Conservation (phyloP, 2,329 filamentous ascomycete genomes). For the Myriosclerotinia duriaeana region DNA sequence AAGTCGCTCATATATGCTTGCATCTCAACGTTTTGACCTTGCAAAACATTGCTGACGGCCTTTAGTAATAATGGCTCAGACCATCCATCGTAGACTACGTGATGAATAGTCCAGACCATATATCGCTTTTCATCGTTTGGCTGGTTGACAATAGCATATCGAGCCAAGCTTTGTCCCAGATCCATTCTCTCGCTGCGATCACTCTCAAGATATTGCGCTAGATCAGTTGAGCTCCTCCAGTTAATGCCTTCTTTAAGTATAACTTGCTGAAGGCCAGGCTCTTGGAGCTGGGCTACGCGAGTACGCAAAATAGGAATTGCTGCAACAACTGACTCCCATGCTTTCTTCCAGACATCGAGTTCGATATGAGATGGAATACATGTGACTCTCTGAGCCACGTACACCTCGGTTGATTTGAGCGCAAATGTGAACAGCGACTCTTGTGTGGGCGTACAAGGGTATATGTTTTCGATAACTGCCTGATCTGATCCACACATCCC, state of each 20-base stretch:
- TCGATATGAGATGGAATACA: constrained; percentile 33
- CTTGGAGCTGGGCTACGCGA: constrained; percentile 39
- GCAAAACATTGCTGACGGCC: constrained; percentile 34
- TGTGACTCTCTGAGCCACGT: constrained; percentile 14
- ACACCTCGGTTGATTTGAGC: constrained; percentile 16
- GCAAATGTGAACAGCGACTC: constrained; percentile 38
- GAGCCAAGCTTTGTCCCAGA: constrained; percentile 33
- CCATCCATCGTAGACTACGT: constrained; percentile 59
- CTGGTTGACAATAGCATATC: constrained; percentile 32
- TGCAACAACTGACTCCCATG: constrained; percentile 39
- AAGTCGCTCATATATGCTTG: constrained; percentile 48
- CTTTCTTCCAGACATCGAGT: constrained; percentile 34
- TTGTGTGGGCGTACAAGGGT: constrained; percentile 44
- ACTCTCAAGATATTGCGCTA: constrained; percentile 32
- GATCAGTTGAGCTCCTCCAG: constrained; percentile 31
- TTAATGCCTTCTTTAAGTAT: constrained; percentile 29
- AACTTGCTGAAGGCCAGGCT: constrained; percentile 36
- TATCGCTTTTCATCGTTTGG: constrained; percentile 36
- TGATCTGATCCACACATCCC: constrained; percentile 31
- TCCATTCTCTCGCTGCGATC: constrained; percentile 34
- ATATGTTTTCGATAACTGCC: constrained; percentile 44
- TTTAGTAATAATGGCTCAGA: constrained; percentile 42
- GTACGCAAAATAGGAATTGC: constrained; percentile 42
- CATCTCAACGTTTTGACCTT: constrained; percentile 30
- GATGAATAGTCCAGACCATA: constrained; percentile 57